Evolutionary conservation across 1,284 basidiomycete genomes (phyloP), one percentile per base, ranked within the genome.

Genomic region (Papiliotrema fonsecae): DNA sequence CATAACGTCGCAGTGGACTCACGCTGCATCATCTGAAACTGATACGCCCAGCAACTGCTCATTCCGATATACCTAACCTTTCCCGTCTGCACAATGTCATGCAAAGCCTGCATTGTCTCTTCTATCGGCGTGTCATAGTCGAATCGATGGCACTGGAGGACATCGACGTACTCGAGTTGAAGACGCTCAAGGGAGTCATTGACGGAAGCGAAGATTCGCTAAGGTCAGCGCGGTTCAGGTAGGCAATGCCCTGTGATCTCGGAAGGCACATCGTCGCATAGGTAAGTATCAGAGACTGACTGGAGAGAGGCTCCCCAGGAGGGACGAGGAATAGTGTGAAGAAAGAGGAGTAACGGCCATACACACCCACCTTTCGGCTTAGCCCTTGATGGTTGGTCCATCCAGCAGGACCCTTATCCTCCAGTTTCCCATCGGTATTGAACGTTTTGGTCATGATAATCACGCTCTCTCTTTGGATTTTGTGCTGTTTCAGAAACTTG

Each of bases 391-490:
- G 76, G 58, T 81, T 80, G 45, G 77, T 60, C 50, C 76, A 77
- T 25, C 62, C 62, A 2, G 62, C 58, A n/a, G 62, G 62, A 36
- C 75, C 69, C 4, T 64, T 48, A 21, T 45, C 46, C 53, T 61
- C 63, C 14, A 44, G 37, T 11, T 49, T 54, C 2, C 52, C 54
- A 37, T 58, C 54, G 1, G 55, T 41, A 24, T 52, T 47, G 45
- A 56, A 52, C 35, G 81, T 82, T 75, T 89, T 88, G 30, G 86
- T 87, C 76, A 88, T 77, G 27, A 88, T 79, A 14, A 88, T 85
- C 22, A 88, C 81, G 58, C 85, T 82, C 21, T 84, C 82, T 9
- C 88, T 80, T 16, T 85, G 85, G 16, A 90, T 76, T 25, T 83
- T 72, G 53, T 81, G 77, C 55, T 84, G 62, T 60, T 84, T 86